Percentiles rank a stretch among this genome's conserved stretches.
phyloP scores from a whole-genome alignment of 164 flowering plant species.

The Chloranthus sessilifolius region DNA sequence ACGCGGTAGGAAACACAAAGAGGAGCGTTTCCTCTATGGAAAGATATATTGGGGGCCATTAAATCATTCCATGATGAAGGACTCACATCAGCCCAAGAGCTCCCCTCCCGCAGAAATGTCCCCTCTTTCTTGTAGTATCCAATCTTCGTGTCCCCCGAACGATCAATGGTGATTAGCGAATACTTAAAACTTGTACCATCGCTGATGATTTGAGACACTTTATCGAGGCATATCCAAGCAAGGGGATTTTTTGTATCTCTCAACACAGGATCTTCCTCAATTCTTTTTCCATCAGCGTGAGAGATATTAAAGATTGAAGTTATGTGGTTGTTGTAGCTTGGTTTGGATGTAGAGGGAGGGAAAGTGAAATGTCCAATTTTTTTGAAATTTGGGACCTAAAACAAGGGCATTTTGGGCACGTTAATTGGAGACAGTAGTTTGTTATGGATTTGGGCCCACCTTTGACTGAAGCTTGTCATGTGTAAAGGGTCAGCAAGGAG shows the following conservation, averaged over 20 bases:
- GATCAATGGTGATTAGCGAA: background rate
- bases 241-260: background rate
- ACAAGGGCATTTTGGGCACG: constrained; percentile 2
- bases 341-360: background rate
- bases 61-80: background rate
- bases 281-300: background rate
- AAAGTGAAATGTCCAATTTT: background rate
- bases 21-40: constrained; percentile 3
- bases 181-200: background rate
- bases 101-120: background rate
- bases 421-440: constrained; percentile 1
- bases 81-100: background rate
- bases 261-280: background rate
- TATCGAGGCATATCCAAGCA: background rate
- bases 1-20: background rate
- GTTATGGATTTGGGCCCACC: constrained; percentile 2
- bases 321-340: background rate
- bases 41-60: background rate
- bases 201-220: background rate
- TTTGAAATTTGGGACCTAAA: constrained; percentile 6
- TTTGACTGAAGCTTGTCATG: constrained; percentile 3
- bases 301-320: background rate
- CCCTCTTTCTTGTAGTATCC: background rate
- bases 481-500: constrained; percentile 5
- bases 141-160: background rate